A percentile compares a stretch with the other conserved stretches of the same genome.
Evolutionary conservation across 2,329 filamentous ascomycete species (phyloP).

Genomic region (Ampelomyces quisqualis): DNA sequence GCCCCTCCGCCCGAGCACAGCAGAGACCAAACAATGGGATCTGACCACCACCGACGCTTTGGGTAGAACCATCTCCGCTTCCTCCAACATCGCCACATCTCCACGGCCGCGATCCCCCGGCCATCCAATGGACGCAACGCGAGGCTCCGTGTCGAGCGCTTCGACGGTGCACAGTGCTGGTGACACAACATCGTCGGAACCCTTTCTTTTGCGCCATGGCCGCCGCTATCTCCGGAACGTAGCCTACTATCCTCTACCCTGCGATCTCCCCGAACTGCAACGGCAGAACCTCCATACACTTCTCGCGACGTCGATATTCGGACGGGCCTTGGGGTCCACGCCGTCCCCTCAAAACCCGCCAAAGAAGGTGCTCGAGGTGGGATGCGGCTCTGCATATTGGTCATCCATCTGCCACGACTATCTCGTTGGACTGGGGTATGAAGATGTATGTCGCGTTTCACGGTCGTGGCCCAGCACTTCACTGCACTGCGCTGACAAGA

Average conservation of each 20-base stretch:
- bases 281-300: slow-evolving; percentile 83
- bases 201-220: slow-evolving; percentile 71
- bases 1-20: slow-evolving; percentile 33
- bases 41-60: slow-evolving; percentile 39
- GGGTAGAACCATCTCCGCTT: slow-evolving; percentile 37
- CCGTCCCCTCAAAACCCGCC: slow-evolving; percentile 67
- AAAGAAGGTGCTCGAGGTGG: slow-evolving; percentile 73
- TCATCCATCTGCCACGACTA: slow-evolving; percentile 82
- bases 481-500: background rate
- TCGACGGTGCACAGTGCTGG: slow-evolving; percentile 37
- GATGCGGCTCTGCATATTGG: slow-evolving; percentile 88
- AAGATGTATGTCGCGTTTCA: slow-evolving; percentile 53
- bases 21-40: slow-evolving; percentile 42
- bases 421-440: slow-evolving; percentile 67
- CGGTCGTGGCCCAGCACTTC: too few species aligned
- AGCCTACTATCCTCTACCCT: slow-evolving; percentile 75
- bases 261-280: slow-evolving; percentile 83
- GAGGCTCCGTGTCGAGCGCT: slow-evolving; percentile 43
- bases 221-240: slow-evolving; percentile 81
- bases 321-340: slow-evolving; percentile 74
- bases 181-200: slow-evolving; percentile 31
- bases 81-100: slow-evolving; percentile 23
- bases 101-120: slow-evolving; percentile 15
- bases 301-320: slow-evolving; percentile 77
- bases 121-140: slow-evolving; percentile 39